phyloP scores from a whole-genome alignment of 495 filamentous ascomycete species.

The Thermothielavioides terrestris region DNA sequence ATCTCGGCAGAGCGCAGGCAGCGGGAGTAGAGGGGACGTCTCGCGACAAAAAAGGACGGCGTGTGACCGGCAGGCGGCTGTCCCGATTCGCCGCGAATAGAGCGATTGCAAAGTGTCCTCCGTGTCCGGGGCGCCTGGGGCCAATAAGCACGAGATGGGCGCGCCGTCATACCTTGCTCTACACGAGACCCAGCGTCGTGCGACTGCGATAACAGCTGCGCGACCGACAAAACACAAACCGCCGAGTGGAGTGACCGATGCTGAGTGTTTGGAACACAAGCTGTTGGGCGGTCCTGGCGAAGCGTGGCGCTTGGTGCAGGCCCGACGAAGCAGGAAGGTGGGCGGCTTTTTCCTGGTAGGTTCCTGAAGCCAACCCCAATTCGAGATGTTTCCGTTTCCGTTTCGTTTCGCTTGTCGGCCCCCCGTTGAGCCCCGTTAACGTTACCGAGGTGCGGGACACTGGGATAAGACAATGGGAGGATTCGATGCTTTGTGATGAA shows the following conservation, averaged over 20 bases:
- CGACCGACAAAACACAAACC: constrained; percentile 1
- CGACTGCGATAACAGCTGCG: constrained; percentile 7
- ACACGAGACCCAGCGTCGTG: constrained; percentile 1
- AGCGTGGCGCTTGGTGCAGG: not conserved
- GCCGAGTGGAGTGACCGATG: not conserved
- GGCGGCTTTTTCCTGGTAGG: not conserved
- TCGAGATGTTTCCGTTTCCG: not conserved
- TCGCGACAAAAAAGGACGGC: constrained; percentile 13
- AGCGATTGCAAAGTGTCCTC: constrained; percentile 16
- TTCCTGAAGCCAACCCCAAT: not conserved
- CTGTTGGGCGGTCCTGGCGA: not conserved
- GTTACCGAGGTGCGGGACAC: too few species aligned
- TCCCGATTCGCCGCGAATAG: constrained; percentile 24
- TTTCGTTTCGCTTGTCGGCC: not conserved
- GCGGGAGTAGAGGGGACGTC: constrained; percentile 15
- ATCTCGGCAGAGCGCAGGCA: constrained; percentile 19
- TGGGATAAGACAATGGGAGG: not conserved
- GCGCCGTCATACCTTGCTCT: constrained; percentile 18
- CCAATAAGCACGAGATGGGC: constrained; percentile 9
- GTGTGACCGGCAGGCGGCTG: constrained; percentile 15
- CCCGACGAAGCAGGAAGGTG: too few species aligned
- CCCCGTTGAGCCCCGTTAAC: too few species aligned
- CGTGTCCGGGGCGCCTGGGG: constrained; percentile 8
- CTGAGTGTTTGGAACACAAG: constrained; percentile 1
- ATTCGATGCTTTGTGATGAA: not conserved